phyloP scores from a whole-genome alignment of 1,284 basidiomycete genomes.

The Phylloboletellus chloephorus region DNA sequence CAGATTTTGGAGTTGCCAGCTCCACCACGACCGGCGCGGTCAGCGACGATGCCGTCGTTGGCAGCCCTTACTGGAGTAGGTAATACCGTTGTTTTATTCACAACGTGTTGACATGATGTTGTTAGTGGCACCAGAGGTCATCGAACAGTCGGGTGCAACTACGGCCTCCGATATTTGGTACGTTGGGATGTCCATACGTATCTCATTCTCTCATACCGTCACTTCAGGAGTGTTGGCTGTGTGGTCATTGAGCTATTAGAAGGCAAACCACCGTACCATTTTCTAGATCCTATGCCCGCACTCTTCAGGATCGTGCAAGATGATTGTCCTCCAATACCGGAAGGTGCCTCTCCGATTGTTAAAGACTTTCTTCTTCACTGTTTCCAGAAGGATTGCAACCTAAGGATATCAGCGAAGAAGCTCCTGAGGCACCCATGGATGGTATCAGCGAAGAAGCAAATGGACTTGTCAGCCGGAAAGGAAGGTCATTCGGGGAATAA shows the following conservation, averaged over 20 bases:
- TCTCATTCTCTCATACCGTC: conserved; percentile 12
- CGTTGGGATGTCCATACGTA: conserved; percentile 14
- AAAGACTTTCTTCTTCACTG: conserved; percentile 97
- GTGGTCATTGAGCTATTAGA: conserved; percentile 95
- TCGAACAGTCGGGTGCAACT: conserved; percentile 94
- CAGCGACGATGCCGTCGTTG: conserved; percentile 86
- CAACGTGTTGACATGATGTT: conserved; percentile 15
- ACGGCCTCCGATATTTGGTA: conserved; percentile 97
- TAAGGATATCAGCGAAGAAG: conserved; percentile 92
- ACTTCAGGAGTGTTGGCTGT: conserved; percentile 81
- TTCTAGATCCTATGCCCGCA: conserved; percentile 95
- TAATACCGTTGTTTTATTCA: conserved; percentile 22
- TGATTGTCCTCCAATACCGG: conserved; percentile 92
- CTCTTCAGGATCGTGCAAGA: conserved; percentile 98
- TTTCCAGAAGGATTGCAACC: conserved; percentile 95
- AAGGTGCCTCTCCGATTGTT: conserved; percentile 89
- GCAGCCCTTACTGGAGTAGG: conserved; percentile 95
- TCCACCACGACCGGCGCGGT: conserved; percentile 66
- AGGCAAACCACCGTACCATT: conserved; percentile 94
- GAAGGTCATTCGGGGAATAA: conserved; percentile 31
- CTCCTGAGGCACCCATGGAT: conserved; percentile 95
- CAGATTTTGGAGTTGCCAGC: conserved; percentile 89
- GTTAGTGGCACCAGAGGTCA: conserved; percentile 93
- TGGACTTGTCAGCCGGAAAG: conserved; percentile 43
- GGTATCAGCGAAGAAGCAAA: conserved; percentile 75